Conservation (phyloP, 2,329 filamentous ascomycete genomes). For the Penicillium sp. region DNA sequence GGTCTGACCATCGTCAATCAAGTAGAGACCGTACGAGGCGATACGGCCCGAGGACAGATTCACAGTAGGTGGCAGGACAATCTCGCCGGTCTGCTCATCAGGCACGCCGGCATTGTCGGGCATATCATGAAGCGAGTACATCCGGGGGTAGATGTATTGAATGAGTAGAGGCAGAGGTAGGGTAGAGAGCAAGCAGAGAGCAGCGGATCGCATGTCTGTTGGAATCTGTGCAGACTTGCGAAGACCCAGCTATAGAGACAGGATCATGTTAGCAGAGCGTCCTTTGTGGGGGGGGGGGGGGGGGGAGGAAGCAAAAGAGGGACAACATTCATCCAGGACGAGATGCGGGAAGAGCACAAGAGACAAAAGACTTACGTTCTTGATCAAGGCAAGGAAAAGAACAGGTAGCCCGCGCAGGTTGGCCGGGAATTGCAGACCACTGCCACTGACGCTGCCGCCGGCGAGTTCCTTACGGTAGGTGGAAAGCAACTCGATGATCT, state of each 20-base stretch:
- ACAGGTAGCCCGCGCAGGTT: constrained; percentile 85
- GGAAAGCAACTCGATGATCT: constrained; percentile 84
- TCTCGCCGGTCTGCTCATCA: constrained; percentile 79
- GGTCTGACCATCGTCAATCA: constrained; percentile 94
- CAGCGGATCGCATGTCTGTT: constrained; percentile 86
- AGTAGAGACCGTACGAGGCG: constrained; percentile 83
- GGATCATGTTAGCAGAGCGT: constrained; percentile 18
- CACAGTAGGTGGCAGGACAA: constrained; percentile 72
- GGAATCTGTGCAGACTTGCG: constrained; percentile 91
- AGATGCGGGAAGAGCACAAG: not conserved
- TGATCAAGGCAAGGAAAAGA: constrained; percentile 89
- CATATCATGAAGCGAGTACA: constrained; percentile 93
- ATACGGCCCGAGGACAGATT: constrained; percentile 87
- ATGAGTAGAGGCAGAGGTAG: constrained; percentile 83
- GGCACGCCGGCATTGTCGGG: constrained; percentile 84
- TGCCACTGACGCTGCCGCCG: constrained; percentile 87
- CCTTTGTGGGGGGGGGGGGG: no score
- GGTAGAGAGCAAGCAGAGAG: constrained; percentile 89
- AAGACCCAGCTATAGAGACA: constrained; percentile 56
- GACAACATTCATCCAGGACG: no score
- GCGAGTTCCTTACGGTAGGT: constrained; percentile 97
- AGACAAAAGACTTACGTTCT: constrained; percentile 61
- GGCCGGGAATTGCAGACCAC: constrained; percentile 86
- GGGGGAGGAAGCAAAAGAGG: not conserved
- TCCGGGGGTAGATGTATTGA: constrained; percentile 81